Evolutionary conservation across 106 monocot genomes (phyloP), one percentile per base, ranked within the genome.

Genomic region (Acorus gramineus): DNA sequence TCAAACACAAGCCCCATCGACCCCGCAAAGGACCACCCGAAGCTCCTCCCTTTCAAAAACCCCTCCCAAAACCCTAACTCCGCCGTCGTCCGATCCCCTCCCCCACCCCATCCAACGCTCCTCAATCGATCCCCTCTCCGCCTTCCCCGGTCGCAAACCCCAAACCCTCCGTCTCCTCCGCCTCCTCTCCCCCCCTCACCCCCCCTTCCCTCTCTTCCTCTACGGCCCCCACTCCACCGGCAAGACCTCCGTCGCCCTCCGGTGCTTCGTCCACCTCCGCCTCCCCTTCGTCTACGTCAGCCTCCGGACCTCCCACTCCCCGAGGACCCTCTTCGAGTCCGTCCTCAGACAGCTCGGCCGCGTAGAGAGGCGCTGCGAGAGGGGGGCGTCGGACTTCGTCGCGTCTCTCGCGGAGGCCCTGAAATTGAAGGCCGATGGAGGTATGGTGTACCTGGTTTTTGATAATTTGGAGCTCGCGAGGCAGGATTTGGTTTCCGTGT

Each of bases 141-240:
- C 46, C 49, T 53, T 76, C 10, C 81, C 76, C 4, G 80, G 75
- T 0, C 62, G 80, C 44, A 44, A 14, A 54, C 2, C 48, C n/a
- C 76, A 81, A 57, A n/a, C 73, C 11, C 51, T 67, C 28, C 68
- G 73, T 52, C 42, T 72, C 6, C 49, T 72, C 14, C 71, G 46
- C 7, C 50, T 83, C 14, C 73, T 96, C 28, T 91, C 88, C 1
- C 85, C 92, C 13, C 10, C 47, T 50, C 69, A 84, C 60, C 81
- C 85, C 44, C 87, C 88, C 0, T 65, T 80, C 8, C 98, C 92
- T 8, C 49, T 92, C 46, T 75, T 98, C 58, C 55, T 98, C 50
- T 78, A 88, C 65, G 98, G 98, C 47, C 72, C 73, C 53, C 45
- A 79, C 7, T 88, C 98, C 0, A 86, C 88, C 7, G 98, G 92